Evolutionary conservation across 257 asterid genomes (phyloP).

Genomic region (Solanum virginianum): DNA sequence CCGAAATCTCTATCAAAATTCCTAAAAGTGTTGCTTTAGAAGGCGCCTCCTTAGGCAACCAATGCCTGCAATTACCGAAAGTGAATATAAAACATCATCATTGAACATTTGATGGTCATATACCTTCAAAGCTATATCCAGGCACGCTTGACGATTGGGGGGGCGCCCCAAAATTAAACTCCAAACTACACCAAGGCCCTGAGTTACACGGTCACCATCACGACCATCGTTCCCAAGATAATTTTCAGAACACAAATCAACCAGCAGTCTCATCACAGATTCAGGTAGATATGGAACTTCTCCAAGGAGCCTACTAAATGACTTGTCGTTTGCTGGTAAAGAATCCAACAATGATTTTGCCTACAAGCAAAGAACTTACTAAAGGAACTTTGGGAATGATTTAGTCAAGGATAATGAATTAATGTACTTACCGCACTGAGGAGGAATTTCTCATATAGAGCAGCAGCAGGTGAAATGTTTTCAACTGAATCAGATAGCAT

Average conservation of each 20-base stretch:
- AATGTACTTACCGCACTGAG: slow-evolving; percentile 64
- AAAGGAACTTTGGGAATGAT: slow-evolving; percentile 7
- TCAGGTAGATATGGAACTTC: slow-evolving; percentile 88
- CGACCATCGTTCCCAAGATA: slow-evolving; percentile 40
- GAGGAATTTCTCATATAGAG: slow-evolving; percentile 67
- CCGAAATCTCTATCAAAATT: neutral
- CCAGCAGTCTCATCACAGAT: slow-evolving; percentile 62
- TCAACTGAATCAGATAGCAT: slow-evolving; percentile 43
- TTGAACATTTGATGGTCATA: slow-evolving; percentile 1
- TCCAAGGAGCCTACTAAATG: slow-evolving; percentile 86
- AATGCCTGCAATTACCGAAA: neutral
- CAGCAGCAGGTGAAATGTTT: slow-evolving; percentile 42
- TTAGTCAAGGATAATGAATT: neutral
- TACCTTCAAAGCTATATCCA: slow-evolving; percentile 94
- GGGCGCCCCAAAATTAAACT: slow-evolving; percentile 84
- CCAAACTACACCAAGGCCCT: slow-evolving; percentile 96
- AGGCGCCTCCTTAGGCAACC: neutral
- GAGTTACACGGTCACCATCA: slow-evolving; percentile 92
- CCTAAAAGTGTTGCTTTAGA: neutral
- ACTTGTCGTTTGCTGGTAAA: slow-evolving; percentile 90
- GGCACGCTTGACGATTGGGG: slow-evolving; percentile 67
- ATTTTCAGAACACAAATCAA: slow-evolving; percentile 59
- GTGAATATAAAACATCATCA: neutral
- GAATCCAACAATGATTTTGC: slow-evolving; percentile 58
- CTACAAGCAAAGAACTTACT: slow-evolving; percentile 33